Percentiles rank a stretch among this genome's conserved stretches.
phyloP scores from a whole-genome alignment of 805 yeast genomes.

The Saccharomycopsis schoenii region DNA sequence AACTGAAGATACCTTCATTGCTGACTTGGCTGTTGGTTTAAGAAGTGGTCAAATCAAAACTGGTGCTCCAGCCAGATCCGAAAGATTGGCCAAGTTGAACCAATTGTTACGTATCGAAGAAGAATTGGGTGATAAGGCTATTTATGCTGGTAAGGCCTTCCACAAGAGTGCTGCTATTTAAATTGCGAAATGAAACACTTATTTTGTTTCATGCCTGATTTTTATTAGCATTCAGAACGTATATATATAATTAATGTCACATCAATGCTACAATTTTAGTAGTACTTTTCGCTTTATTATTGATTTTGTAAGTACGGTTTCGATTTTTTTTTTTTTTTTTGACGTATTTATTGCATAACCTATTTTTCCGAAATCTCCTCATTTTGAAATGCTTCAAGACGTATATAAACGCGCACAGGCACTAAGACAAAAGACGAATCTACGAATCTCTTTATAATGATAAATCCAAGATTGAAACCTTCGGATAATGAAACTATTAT shows the following conservation, averaged over 20 bases:
- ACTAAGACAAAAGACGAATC: too few species aligned
- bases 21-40: conserved; percentile 95
- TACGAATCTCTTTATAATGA: too few species aligned
- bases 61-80: conserved; percentile 99
- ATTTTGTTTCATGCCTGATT: neutral
- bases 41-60: conserved; percentile 99
- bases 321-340: too few species aligned
- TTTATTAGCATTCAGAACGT: neutral
- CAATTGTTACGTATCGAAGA: conserved; percentile 98
- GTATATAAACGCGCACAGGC: too few species aligned
- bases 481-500: too few species aligned
- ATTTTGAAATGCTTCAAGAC: too few species aligned
- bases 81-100: conserved; percentile 98
- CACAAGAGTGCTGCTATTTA: conserved; percentile 37
- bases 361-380: neutral
- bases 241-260: neutral
- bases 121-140: conserved; percentile 95
- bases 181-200: conserved; percentile 3
- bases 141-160: conserved; percentile 92
- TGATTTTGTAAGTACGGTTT: too few species aligned
- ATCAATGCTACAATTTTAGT: neutral
- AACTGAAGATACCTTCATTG: conserved; percentile 97
- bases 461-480: too few species aligned
- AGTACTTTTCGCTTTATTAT: neutral
- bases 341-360: neutral